These are phyloP conservation scores for Diplodia intermedia DNA, from an alignment of 2,329 filamentous ascomycete genomes.

Conservation along the genomic window DNA sequence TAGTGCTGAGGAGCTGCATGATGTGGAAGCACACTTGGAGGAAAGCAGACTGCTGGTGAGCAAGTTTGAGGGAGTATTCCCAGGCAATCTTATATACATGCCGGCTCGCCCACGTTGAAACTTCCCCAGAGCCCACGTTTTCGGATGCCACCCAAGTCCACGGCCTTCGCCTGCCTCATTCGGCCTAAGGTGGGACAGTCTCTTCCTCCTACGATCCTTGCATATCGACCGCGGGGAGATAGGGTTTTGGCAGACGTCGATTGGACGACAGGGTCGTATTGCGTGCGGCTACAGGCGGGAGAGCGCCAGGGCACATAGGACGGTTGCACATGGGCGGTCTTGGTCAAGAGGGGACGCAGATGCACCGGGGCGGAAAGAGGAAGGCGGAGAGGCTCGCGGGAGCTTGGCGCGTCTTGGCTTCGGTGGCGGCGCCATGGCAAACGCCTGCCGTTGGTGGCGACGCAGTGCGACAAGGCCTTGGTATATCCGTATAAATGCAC, in stretches of 20 bases:
- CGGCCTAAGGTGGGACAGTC: neutral
- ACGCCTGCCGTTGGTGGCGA: slow-evolving; percentile 22
- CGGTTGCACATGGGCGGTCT: slow-evolving; percentile 16
- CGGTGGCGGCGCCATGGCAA: slow-evolving; percentile 18
- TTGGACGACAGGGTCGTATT: slow-evolving; percentile 24
- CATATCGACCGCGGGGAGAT: slow-evolving; percentile 7
- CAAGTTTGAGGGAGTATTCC: slow-evolving; percentile 8
- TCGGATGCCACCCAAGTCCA: slow-evolving; percentile 11
- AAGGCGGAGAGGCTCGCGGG: slow-evolving; percentile 21
- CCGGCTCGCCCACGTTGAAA: slow-evolving; percentile 3
- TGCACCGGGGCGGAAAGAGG: slow-evolving; percentile 25
- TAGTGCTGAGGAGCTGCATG: slow-evolving; percentile 24
- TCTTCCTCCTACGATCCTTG: slow-evolving; percentile 12
- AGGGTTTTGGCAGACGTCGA: neutral
- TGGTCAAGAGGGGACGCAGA: slow-evolving; percentile 2
- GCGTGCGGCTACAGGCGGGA: slow-evolving; percentile 21
- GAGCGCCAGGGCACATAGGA: slow-evolving; percentile 7
- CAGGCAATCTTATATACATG: slow-evolving; percentile 7
- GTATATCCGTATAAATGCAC: slow-evolving; percentile 11
- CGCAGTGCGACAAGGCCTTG: slow-evolving; percentile 14
- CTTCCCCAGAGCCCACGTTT: slow-evolving; percentile 11
- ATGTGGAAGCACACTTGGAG: slow-evolving; percentile 10
- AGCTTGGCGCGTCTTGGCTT: slow-evolving; percentile 30
- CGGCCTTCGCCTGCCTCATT: slow-evolving; percentile 14
- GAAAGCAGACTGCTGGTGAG: slow-evolving; percentile 13